A percentile compares a stretch with the other conserved stretches of the same genome.
Conservation (phyloP, 2,329 filamentous ascomycete species). For the Bipolaris victoriae region DNA sequence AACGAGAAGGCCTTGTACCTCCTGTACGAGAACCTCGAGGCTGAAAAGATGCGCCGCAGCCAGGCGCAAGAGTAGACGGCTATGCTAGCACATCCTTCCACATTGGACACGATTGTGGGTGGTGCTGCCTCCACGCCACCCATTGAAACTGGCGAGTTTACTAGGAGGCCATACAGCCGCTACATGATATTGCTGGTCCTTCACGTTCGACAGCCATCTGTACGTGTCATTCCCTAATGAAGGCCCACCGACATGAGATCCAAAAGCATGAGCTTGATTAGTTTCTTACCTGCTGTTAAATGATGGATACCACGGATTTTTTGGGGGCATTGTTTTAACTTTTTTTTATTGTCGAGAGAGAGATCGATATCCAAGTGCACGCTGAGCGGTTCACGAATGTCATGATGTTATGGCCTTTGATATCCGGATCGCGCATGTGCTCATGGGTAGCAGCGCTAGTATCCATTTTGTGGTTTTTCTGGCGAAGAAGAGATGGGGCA, state of each 20-base stretch:
- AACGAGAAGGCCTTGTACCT: constrained; percentile 97
- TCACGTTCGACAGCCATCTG: constrained; percentile 7
- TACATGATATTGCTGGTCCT: constrained; percentile 2
- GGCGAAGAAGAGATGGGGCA: constrained; percentile 25
- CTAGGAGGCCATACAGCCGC: constrained; percentile 6
- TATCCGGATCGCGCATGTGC: constrained; percentile 47
- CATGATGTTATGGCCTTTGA: constrained; percentile 52
- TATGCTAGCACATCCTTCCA: constrained; percentile 6
- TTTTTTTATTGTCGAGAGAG: constrained; percentile 38
- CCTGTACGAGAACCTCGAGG: constrained; percentile 97
- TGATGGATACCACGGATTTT: constrained; percentile 44
- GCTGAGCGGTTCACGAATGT: constrained; percentile 51
- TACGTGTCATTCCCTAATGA: constrained; percentile 4
- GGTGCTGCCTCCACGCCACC: not conserved
- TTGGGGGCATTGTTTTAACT: constrained; percentile 34
- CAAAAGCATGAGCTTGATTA: constrained; percentile 45
- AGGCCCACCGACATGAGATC: constrained; percentile 14
- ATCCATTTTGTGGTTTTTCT: constrained; percentile 29
- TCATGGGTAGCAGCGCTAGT: constrained; percentile 36
- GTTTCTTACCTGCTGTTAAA: constrained; percentile 37
- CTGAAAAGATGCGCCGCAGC: constrained; percentile 97
- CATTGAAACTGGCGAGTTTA: not conserved
- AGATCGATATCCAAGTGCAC: constrained; percentile 36
- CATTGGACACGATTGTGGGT: constrained; percentile 1
- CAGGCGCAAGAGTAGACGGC: constrained; percentile 61